These are phyloP conservation scores for Euphorbia celastroides DNA, from an alignment of 441 rosid species.

Conservation along the genomic window DNA sequence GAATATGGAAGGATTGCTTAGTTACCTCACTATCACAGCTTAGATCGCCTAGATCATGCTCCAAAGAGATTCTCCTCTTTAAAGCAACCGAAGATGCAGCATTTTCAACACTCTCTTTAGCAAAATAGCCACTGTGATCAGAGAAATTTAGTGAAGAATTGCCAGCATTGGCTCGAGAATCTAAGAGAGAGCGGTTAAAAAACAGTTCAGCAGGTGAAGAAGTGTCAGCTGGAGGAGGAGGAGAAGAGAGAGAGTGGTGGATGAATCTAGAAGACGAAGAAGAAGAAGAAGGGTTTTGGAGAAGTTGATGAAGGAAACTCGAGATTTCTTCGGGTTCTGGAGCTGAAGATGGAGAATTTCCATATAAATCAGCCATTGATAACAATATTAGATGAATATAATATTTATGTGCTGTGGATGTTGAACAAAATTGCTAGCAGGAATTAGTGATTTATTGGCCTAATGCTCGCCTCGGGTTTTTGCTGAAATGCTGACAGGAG, in stretches of 20 bases:
- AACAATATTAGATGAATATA: neutral
- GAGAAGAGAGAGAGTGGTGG: constrained; percentile 20
- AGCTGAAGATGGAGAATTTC: constrained; percentile 24
- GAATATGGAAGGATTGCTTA: neutral
- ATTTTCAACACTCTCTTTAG: constrained; percentile 24
- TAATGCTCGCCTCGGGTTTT: neutral
- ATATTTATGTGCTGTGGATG: neutral
- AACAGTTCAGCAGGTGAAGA: constrained; percentile 13
- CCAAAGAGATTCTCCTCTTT: constrained; percentile 23
- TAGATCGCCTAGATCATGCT: constrained; percentile 30
- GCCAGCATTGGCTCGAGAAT: constrained; percentile 14
- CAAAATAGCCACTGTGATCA: constrained; percentile 28
- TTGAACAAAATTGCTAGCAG: neutral
- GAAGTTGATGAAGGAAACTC: constrained; percentile 44
- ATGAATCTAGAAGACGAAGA: constrained; percentile 32
- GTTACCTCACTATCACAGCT: constrained; percentile 46
- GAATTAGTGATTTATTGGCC: neutral
- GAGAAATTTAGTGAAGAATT: constrained; percentile 31
- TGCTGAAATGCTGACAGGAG: neutral
- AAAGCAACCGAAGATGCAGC: constrained; percentile 16
- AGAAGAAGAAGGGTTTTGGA: constrained; percentile 36
- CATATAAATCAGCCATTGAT: constrained; percentile 49
- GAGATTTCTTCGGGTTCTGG: constrained; percentile 57
- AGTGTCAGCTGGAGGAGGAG: constrained; percentile 11
- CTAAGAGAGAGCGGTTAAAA: constrained; percentile 21